Base-by-base conservation (phyloP, 495 filamentous ascomycete genomes). In the Penicilliopsis zonata region DNA sequence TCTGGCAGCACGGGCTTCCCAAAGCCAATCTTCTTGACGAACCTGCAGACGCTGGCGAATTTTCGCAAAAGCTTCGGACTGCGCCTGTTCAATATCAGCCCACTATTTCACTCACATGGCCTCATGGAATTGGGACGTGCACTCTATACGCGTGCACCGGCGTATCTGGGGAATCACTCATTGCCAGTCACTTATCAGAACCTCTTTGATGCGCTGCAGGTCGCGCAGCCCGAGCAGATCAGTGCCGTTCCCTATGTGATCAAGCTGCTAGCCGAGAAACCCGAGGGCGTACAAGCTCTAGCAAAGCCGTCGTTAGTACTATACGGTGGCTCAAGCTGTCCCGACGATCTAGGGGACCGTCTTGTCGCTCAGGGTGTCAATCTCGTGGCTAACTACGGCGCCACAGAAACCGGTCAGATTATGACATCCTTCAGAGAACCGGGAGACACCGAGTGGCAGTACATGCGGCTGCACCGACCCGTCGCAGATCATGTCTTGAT, bases 371-470 rank as follows among this genome's bases (percentile, higher is more conserved):
- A 60, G n/a, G 69, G 70, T 4, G 66, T 76, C 6, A 62, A 72
- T 30, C 52, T 77, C 3, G 60, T 70, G 6, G 57, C 52, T 18
- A 61, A 71, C 41, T 70, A 73, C 35, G 53, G 59, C 15, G 53
- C 25, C 0, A 76, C 73, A 0, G 73, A 78, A 34, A 66, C 63
- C 4, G 70, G 69, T 17, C 65, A 70, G 31, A 46, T 76, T 7
- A 69, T 76, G 66, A 72, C 59, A 15, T 73, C 69, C 0, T 57
- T 63, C 32, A 41, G 61, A 2, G 29, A 44, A 5, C 37, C 39
- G 3, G 50, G 43, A 2, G 79, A 84, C 37, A 70, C 57, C 24
- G 66, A 70, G n/a, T 83, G 77, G 78, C 65, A 81, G 35, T 82
- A 78, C 37, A 57, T 83, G 15, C 63, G 78, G 9, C 46, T 55